phyloP scores from a whole-genome alignment of 176 grass and related monocot genomes.

The Stipa capillata region DNA sequence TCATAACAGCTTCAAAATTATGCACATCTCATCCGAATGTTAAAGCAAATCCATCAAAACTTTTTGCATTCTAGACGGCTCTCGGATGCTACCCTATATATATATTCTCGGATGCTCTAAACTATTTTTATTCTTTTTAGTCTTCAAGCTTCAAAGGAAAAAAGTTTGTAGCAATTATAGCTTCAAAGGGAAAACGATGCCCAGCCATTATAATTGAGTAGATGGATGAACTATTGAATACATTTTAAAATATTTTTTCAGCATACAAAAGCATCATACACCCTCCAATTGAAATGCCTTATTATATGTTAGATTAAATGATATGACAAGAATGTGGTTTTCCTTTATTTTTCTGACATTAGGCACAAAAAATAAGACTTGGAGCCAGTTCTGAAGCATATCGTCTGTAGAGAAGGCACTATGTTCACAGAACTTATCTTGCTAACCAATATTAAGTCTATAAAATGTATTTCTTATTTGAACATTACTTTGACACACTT shows the following conservation, averaged over 20 bases:
- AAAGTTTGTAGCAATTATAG: not conserved
- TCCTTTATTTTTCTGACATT: not conserved
- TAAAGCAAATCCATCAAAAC: not conserved
- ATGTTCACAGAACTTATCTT: not conserved
- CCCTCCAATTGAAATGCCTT: not conserved
- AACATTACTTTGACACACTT: not conserved
- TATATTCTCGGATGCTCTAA: no score
- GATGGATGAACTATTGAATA: not conserved
- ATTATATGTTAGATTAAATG: constrained; percentile 4
- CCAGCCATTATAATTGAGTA: not conserved
- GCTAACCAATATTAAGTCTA: not conserved
- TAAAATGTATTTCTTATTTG: not conserved
- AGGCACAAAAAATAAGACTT: not conserved
- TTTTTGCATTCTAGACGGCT: not conserved
- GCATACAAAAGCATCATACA: not conserved
- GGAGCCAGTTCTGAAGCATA: not conserved
- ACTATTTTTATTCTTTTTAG: not conserved
- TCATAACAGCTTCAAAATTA: not conserved
- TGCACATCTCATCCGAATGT: not conserved
- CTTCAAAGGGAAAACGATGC: not conserved
- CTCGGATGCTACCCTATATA: not conserved
- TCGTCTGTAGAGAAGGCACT: not conserved
- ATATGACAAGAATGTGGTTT: not conserved
- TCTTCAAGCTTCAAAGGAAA: not conserved
- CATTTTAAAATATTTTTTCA: not conserved